Evolutionary conservation across 192 early-diverging fungal genomes (phyloP).

Genomic region (Coemansia sp.): DNA sequence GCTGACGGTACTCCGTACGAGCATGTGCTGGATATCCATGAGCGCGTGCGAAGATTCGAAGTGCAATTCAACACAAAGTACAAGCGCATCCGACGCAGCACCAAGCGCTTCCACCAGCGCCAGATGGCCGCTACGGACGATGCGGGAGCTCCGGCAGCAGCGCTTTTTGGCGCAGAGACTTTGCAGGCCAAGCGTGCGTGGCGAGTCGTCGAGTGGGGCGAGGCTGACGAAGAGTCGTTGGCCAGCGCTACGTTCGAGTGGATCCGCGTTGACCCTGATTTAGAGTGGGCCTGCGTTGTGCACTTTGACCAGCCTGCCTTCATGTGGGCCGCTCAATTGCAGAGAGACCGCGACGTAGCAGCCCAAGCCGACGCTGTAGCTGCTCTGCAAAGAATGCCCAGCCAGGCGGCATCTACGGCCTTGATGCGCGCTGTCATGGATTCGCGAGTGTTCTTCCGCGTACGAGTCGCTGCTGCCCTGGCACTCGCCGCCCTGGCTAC

Average conservation of each 20-base stretch:
- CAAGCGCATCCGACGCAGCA: conserved; percentile 88
- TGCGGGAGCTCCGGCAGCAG: conserved; percentile 15
- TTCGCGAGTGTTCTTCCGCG: conserved; percentile 79
- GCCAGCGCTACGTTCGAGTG: conserved; percentile 81
- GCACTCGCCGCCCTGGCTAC: conserved; percentile 67
- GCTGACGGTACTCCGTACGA: conserved; percentile 83
- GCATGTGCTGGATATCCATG: conserved; percentile 82
- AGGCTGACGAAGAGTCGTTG: conserved; percentile 72
- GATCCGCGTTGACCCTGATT: conserved; percentile 93
- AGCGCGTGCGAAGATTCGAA: conserved; percentile 73
- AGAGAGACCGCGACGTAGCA: conserved; percentile 86
- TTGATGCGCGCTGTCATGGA: conserved; percentile 78
- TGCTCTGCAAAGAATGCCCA: conserved; percentile 64
- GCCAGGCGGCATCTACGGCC: conserved; percentile 69
- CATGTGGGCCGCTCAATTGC: conserved; percentile 94
- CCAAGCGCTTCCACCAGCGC: conserved; percentile 70
- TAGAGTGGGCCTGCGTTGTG: conserved; percentile 90
- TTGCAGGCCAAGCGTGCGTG: conserved; percentile 68
- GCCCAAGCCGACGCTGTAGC: conserved; percentile 89
- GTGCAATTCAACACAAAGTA: conserved; percentile 98
- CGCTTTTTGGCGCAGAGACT: conserved; percentile 60
- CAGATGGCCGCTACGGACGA: conserved; percentile 64
- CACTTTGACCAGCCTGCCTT: conserved; percentile 86
- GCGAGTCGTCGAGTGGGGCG: conserved; percentile 77
- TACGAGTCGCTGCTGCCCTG: conserved; percentile 78